A percentile compares a stretch with the other conserved stretches of the same genome.
Evolutionary conservation across 129 eudicot species (phyloP).

Genomic region (Smallanthus sonchifolius): DNA sequence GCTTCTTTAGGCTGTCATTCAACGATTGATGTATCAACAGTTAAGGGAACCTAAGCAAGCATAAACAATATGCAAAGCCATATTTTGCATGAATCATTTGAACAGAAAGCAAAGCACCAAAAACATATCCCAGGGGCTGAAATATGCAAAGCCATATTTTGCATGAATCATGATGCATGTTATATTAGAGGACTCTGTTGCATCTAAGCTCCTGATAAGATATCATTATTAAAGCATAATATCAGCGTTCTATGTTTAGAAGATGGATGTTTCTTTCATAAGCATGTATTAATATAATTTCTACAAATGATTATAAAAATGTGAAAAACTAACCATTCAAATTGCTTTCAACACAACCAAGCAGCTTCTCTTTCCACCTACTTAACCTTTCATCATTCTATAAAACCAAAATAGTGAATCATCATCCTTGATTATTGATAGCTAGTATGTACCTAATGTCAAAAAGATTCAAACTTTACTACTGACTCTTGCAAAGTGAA

Average conservation of each 20-base stretch:
- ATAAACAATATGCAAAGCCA: background rate
- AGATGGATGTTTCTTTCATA: constrained; percentile 1
- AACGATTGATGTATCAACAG: constrained; percentile 72
- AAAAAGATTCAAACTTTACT: background rate
- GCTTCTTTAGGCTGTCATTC: constrained; percentile 70
- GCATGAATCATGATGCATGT: background rate
- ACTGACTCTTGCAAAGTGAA: background rate
- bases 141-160: background rate
- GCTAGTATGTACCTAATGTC: background rate
- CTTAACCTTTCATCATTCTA: no score
- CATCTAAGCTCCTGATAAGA: background rate
- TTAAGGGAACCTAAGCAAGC: constrained; percentile 46
- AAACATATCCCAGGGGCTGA: background rate
- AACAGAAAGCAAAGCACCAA: background rate
- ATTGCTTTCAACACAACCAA: no score
- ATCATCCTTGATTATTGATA: background rate
- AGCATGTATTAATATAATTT: constrained; percentile 4
- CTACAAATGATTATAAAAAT: background rate
- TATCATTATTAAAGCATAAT: background rate
- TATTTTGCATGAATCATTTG: background rate
- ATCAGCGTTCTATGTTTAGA: background rate
- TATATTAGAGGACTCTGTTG: background rate
- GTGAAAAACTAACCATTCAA: no score
- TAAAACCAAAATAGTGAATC: background rate
- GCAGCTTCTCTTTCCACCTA: no score